phyloP scores from a whole-genome alignment of 805 yeast genomes.

The Candida railenensis region DNA sequence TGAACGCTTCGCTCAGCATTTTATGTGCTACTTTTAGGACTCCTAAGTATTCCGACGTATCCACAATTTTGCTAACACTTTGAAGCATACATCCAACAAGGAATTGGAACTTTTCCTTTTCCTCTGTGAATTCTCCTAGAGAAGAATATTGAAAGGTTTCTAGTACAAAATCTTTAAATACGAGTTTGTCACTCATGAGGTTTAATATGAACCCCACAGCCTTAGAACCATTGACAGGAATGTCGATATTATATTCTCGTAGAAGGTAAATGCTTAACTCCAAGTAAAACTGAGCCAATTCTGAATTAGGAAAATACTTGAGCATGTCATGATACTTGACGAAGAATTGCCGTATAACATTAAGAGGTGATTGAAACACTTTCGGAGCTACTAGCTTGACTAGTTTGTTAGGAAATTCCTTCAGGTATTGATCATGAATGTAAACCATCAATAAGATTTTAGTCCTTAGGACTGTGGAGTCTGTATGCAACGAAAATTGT shows the following conservation, averaged over 20 bases:
- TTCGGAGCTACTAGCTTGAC: not conserved
- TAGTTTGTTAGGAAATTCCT: not conserved
- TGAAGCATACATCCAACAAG: not conserved
- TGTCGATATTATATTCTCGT: not conserved
- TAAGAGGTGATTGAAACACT: not conserved
- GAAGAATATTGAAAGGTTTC: not conserved
- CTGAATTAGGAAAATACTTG: not conserved
- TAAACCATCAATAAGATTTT: slow-evolving; percentile 10
- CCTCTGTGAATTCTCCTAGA: too few species aligned
- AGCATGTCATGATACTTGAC: not conserved
- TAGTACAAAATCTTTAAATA: not conserved
- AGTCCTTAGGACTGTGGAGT: slow-evolving; percentile 27
- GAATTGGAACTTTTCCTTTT: not conserved
- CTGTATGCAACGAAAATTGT: not conserved
- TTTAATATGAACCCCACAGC: not conserved
- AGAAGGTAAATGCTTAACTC: not conserved
- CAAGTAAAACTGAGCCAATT: not conserved
- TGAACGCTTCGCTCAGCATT: too few species aligned
- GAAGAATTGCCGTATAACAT: not conserved
- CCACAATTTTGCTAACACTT: not conserved
- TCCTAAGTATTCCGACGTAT: too few species aligned
- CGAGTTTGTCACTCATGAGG: not conserved
- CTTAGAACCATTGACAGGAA: not conserved
- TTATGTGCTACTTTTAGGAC: too few species aligned
- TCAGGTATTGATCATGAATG: not conserved